phyloP scores from a whole-genome alignment of 352 stramenopile genomes.

The Globisporangium viniferum region DNA sequence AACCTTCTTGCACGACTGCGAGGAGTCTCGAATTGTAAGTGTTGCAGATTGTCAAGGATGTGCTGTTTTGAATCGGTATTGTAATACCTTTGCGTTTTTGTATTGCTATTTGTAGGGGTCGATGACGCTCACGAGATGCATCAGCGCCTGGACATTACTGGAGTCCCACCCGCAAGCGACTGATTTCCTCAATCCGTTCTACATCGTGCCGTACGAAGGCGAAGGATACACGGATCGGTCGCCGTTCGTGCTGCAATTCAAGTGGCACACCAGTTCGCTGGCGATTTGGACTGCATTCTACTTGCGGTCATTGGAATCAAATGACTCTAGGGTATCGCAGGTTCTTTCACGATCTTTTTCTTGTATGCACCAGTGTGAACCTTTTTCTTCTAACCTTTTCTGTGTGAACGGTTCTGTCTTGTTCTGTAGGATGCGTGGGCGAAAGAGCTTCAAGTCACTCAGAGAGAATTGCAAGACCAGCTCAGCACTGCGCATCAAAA shows the following conservation, averaged over 20 bases:
- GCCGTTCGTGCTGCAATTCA: slow-evolving; percentile 73
- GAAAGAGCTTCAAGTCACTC: slow-evolving; percentile 76
- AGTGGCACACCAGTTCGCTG: slow-evolving; percentile 83
- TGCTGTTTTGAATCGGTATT: background rate
- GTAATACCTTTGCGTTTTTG: background rate
- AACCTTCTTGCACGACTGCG: slow-evolving; percentile 97
- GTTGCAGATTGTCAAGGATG: background rate
- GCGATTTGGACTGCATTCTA: slow-evolving; percentile 84
- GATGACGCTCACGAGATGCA: slow-evolving; percentile 54
- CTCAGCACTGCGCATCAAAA: slow-evolving; percentile 62
- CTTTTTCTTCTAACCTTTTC: background rate
- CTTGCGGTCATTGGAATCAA: slow-evolving; percentile 78
- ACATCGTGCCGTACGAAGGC: slow-evolving; percentile 46
- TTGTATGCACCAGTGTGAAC: background rate
- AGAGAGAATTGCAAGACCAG: slow-evolving; percentile 73
- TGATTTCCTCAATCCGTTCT: slow-evolving; percentile 81
- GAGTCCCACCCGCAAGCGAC: slow-evolving; percentile 30
- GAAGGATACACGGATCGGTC: slow-evolving; percentile 46
- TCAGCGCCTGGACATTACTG: slow-evolving; percentile 67
- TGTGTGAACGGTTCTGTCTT: slow-evolving; percentile 1
- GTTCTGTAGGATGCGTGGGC: slow-evolving; percentile 69
- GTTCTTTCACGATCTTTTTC: slow-evolving; percentile 30
- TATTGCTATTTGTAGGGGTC: slow-evolving; percentile 36
- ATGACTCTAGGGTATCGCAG: slow-evolving; percentile 74
- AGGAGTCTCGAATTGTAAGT: slow-evolving; percentile 79